Conservation (phyloP, 345 rosid species). For the Turnera subulata region DNA sequence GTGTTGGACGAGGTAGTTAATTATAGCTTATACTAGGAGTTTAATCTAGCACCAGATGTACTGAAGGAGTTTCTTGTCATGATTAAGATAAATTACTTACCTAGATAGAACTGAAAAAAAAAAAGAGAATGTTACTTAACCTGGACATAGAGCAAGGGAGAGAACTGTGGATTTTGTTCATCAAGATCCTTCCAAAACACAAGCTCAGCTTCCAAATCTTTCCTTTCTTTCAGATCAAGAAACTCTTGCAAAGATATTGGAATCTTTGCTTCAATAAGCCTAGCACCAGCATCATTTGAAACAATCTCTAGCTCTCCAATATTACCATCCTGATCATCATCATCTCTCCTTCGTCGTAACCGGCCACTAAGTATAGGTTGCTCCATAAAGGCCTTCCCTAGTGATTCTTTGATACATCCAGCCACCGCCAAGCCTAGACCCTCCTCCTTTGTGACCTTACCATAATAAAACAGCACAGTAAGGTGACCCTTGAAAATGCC, state of each 20-base stretch:
- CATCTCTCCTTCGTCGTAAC: slow-evolving; percentile 27
- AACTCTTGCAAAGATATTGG: slow-evolving; percentile 43
- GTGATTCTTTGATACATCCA: slow-evolving; percentile 76
- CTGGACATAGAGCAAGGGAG: slow-evolving; percentile 74
- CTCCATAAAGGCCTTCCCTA: slow-evolving; percentile 49
- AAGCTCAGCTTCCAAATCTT: slow-evolving; percentile 45
- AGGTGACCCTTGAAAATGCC: slow-evolving; percentile 43
- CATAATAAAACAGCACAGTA: slow-evolving; percentile 48
- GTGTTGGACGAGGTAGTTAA: no score
- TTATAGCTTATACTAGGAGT: no score
- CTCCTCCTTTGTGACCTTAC: slow-evolving; percentile 22
- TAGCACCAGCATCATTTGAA: slow-evolving; percentile 63
- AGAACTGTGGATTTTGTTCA: slow-evolving; percentile 54
- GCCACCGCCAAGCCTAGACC: slow-evolving; percentile 60
- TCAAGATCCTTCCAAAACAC: slow-evolving; percentile 79
- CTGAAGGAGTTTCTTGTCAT: no score
- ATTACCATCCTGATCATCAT: slow-evolving; percentile 17
- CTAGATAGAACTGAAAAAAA: no score
- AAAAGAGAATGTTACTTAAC: slow-evolving; percentile 15
- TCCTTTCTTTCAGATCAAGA: slow-evolving; percentile 35
- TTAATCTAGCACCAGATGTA: no score
- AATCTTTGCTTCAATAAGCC: slow-evolving; percentile 59
- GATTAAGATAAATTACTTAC: no score
- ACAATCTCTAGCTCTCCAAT: slow-evolving; percentile 57
- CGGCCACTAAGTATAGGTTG: slow-evolving; percentile 63